Evolutionary conservation across 2,329 filamentous ascomycete genomes (phyloP), one percentile per base, ranked within the genome.

Genomic region (Colletotrichum trifolii): DNA sequence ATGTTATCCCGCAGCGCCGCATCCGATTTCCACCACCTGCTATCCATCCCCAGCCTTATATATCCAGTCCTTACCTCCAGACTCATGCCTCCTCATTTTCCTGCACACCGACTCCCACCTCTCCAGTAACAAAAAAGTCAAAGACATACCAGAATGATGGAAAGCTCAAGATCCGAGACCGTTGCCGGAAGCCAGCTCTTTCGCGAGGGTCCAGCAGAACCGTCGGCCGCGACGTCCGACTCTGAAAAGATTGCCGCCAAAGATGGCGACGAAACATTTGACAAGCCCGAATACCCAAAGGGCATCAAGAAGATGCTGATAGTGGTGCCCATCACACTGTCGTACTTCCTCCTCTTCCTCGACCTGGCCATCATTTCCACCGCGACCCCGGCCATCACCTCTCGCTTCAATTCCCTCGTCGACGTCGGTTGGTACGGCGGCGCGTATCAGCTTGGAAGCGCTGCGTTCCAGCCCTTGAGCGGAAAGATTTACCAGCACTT

Each of bases 401-500:
- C 72, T 61, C 69, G 74, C 33, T 77, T 79, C 69, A 71, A 79
- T 47, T 75, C 78, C 12, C 71, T 82, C 0, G 68, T 72, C 4
- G 81, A 83, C 67, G 75, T 83, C 9, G 81, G 79, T 40, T 83
- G 81, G 81, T 83, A 83, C 64, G 75, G 76, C 25, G 78, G 60
- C 11, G 60, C 60, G 8, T 63, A 78, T 63, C 73, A 76, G 6
- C 70, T 81, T 40, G 71, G 75, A 17, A 82, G 79, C 66, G 76
- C 79, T 17, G 76, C 79, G 10, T 69, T 83, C 8, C 79, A 81
- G 60, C 80, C 81, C 3, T 70, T 82, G 10, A 76, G 77, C 0
- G 81, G 81, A 1, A 82, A 77, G 67, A 61, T 83, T 1, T 83
- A 81, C 57, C 74, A 72, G 6, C 71, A 77, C 25, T 78, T 81